Conservation (phyloP, 2,329 filamentous ascomycete genomes). For the Fusarium lateritium region DNA sequence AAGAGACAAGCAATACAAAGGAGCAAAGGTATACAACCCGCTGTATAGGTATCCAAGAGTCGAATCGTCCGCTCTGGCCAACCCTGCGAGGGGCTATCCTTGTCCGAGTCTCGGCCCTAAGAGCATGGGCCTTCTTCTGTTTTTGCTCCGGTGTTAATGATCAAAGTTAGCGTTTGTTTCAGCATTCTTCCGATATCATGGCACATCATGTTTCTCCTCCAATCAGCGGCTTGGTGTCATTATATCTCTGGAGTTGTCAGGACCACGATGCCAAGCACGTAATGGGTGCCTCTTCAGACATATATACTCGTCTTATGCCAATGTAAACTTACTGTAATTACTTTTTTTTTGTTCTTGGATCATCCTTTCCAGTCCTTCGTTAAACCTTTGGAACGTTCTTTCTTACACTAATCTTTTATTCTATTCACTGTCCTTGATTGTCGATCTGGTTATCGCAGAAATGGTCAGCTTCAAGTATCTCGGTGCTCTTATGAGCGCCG, state of each 20-base stretch:
- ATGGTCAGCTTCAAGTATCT: conserved; percentile 47
- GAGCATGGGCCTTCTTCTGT: conserved; percentile 6
- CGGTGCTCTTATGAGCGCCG: conserved; percentile 49
- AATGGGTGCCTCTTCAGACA: conserved; percentile 5
- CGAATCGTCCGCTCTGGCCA: not conserved
- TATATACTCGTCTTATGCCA: conserved; percentile 26
- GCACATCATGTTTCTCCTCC: conserved; percentile 45
- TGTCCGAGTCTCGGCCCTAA: not conserved
- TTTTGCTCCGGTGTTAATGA: not conserved
- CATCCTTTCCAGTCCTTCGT: conserved; percentile 4
- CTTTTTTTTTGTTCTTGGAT: not conserved
- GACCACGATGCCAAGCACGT: conserved; percentile 9
- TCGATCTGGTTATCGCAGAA: conserved; percentile 33
- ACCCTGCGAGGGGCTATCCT: not conserved
- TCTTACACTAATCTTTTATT: not conserved
- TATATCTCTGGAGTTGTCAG: conserved; percentile 31
- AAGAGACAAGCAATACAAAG: not conserved
- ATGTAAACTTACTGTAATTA: conserved; percentile 1
- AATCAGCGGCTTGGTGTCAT: conserved; percentile 30
- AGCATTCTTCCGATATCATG: conserved; percentile 30
- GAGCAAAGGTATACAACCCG: not conserved
- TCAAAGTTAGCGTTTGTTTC: conserved; percentile 37
- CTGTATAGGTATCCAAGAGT: not conserved
- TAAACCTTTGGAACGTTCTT: not conserved
- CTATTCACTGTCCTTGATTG: conserved; percentile 4